These are phyloP conservation scores for Epithele typhae DNA, from an alignment of 768 basidiomycete genomes.

Conservation along the genomic window DNA sequence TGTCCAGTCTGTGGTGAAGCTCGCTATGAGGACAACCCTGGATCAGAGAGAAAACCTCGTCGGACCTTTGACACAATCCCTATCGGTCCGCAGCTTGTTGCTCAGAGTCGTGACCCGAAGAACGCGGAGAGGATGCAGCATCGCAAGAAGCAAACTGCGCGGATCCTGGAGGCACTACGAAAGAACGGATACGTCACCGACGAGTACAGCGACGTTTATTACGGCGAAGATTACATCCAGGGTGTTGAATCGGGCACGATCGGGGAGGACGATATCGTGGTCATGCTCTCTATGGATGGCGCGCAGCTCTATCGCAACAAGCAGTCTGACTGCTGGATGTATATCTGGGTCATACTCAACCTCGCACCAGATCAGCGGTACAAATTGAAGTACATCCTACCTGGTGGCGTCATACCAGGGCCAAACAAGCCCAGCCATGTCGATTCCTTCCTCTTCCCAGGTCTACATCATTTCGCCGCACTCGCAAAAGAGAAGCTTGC, in stretches of 20 bases:
- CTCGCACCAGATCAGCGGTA: slow-evolving; percentile 21
- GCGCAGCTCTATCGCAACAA: slow-evolving; percentile 18
- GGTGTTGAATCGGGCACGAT: no score
- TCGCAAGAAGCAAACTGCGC: background rate
- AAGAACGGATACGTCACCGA: background rate
- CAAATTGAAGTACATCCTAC: slow-evolving; percentile 25
- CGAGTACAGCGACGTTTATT: no score
- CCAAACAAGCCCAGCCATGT: slow-evolving; percentile 28
- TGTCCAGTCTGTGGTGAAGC: slow-evolving; percentile 21
- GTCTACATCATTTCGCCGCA: slow-evolving; percentile 18
- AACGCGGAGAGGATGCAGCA: background rate
- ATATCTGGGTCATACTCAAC: slow-evolving; percentile 16
- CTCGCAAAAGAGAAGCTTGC: slow-evolving; percentile 16
- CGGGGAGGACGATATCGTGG: no score
- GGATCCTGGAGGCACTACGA: background rate
- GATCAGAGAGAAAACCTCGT: slow-evolving; percentile 23
- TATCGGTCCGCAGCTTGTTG: slow-evolving; percentile 40
- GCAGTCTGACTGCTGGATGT: slow-evolving; percentile 21
- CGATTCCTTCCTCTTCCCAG: slow-evolving; percentile 29
- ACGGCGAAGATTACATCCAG: no score
- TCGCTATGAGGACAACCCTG: slow-evolving; percentile 14
- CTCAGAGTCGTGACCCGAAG: slow-evolving; percentile 19
- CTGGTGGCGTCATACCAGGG: slow-evolving; percentile 26
- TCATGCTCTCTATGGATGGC: slow-evolving; percentile 21
- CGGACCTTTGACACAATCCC: slow-evolving; percentile 35